A percentile compares a stretch with the other conserved stretches of the same genome.
Conservation (phyloP, 2,329 filamentous ascomycete species). For the Colletotrichum abscissum region DNA sequence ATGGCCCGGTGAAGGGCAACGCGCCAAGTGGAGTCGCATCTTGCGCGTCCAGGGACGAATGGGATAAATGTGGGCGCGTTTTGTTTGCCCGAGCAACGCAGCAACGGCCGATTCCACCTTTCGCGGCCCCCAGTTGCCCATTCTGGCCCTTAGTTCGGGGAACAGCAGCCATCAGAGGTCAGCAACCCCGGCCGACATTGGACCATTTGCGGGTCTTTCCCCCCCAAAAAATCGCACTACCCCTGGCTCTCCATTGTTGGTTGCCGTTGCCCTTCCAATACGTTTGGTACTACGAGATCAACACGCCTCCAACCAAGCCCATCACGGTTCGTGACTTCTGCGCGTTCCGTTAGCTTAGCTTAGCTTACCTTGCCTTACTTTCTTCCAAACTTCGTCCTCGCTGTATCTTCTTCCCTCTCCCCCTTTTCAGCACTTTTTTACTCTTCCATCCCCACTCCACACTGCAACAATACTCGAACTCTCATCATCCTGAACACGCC, state of each 20-base stretch:
- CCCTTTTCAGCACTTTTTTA: not conserved
- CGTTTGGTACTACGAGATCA: conserved; percentile 21
- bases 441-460: not conserved
- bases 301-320: conserved; percentile 14
- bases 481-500: not conserved
- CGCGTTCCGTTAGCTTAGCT: not conserved
- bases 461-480: not conserved
- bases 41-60: conserved; percentile 9
- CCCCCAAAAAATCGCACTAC: not conserved
- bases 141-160: not conserved
- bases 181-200: not conserved
- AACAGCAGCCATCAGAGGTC: not conserved
- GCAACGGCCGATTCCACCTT: conserved; percentile 5
- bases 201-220: not conserved
- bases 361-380: not conserved
- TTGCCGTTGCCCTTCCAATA: conserved; percentile 33
- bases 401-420: not conserved
- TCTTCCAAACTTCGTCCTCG: not conserved
- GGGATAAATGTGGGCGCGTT: conserved; percentile 16
- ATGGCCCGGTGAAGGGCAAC: not conserved
- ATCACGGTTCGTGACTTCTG: conserved; percentile 4
- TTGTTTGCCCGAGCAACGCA: conserved; percentile 35
- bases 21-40: conserved; percentile 19
- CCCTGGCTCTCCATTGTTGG: conserved; percentile 14
- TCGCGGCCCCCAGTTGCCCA: not conserved